Conservation (phyloP, 371 early-diverging fungal species). For the Quaeritorhiza haematococci region DNA sequence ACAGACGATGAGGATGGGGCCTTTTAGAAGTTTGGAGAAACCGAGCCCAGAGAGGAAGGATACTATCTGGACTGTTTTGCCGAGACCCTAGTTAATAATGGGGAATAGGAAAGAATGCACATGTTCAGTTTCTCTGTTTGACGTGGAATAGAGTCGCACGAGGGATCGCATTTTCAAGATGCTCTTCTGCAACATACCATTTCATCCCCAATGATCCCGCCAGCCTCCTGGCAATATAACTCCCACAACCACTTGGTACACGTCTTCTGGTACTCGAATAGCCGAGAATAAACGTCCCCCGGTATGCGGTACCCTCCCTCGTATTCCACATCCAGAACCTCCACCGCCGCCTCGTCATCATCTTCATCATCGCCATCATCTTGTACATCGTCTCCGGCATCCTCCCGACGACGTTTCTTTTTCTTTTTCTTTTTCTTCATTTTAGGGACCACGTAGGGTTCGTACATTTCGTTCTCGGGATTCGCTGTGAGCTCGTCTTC, state of each 20-base stretch:
- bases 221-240: constrained; percentile 77
- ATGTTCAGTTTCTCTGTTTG: neutral
- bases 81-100: constrained; percentile 66
- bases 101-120: neutral
- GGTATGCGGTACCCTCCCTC: constrained; percentile 66
- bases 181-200: constrained; percentile 76
- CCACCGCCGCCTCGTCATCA: no score
- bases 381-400: neutral
- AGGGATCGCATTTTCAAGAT: no score
- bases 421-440: neutral
- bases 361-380: neutral
- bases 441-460: no score
- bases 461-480: no score
- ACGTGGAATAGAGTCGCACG: constrained; percentile 13
- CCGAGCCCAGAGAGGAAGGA: constrained; percentile 71
- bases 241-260: constrained; percentile 92
- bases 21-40: constrained; percentile 50
- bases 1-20: constrained; percentile 77
- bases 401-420: neutral
- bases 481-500: constrained; percentile 2
- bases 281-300: constrained; percentile 72
- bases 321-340: constrained; percentile 56
- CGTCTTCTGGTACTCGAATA: constrained; percentile 92
- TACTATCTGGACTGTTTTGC: constrained; percentile 94
- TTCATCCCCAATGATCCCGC: constrained; percentile 97